Evolutionary conservation across 129 eudicot genomes (phyloP).

Genomic region (Saussurea involucrata): DNA sequence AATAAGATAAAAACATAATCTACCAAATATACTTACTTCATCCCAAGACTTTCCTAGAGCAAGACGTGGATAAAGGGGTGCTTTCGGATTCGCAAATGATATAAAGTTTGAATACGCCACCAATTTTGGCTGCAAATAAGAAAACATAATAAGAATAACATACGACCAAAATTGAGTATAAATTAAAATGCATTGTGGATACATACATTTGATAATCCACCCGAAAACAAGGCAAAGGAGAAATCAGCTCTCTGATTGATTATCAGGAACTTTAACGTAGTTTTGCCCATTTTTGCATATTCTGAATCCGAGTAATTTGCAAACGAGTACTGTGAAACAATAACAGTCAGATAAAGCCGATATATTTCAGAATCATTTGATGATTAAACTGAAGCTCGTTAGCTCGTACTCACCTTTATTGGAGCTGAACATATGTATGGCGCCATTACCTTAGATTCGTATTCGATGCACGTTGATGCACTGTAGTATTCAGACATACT

Average conservation of each 20-base stretch:
- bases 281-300: slow-evolving; percentile 58
- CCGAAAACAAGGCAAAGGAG: slow-evolving; percentile 72
- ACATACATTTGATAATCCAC: slow-evolving; percentile 69
- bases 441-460: slow-evolving; percentile 34
- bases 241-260: slow-evolving; percentile 81
- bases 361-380: neutral
- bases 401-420: slow-evolving; percentile 50
- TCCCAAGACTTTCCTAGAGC: slow-evolving; percentile 86
- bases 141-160: slow-evolving; percentile 10
- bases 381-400: neutral
- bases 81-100: slow-evolving; percentile 75
- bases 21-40: slow-evolving; percentile 50
- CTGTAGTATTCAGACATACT: slow-evolving; percentile 26
- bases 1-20: neutral
- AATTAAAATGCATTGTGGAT: neutral
- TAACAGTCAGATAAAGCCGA: neutral
- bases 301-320: slow-evolving; percentile 53
- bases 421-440: slow-evolving; percentile 85
- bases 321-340: slow-evolving; percentile 56
- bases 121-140: slow-evolving; percentile 68
- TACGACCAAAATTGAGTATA: neutral
- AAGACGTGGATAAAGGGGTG: slow-evolving; percentile 84
- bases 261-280: slow-evolving; percentile 49
- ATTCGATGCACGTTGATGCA: slow-evolving; percentile 48
- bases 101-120: slow-evolving; percentile 62